phyloP scores from a whole-genome alignment of 2,329 filamentous ascomycete genomes.

The Coniosporium tulheliwenetii region DNA sequence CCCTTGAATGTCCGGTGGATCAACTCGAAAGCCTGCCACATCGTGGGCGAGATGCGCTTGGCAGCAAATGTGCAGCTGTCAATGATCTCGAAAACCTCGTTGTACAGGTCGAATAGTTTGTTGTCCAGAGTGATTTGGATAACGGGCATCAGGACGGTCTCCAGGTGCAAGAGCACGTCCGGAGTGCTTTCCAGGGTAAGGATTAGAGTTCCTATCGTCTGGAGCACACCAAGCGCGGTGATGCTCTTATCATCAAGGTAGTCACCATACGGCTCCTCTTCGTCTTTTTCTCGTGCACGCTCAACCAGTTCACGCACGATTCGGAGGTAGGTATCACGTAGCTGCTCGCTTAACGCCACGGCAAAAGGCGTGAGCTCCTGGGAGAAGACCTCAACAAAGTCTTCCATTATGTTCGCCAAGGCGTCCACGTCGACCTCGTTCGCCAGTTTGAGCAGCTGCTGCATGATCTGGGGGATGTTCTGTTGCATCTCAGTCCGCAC shows the following conservation, averaged over 20 bases:
- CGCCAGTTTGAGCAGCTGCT: slow-evolving; percentile 88
- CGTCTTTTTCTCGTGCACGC: slow-evolving; percentile 58
- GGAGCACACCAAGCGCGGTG: slow-evolving; percentile 84
- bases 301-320: slow-evolving; percentile 87
- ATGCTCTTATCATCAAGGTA: slow-evolving; percentile 98
- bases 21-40: slow-evolving; percentile 97
- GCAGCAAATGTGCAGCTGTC: slow-evolving; percentile 98
- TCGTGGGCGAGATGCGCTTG: slow-evolving; percentile 85
- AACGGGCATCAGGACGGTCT: slow-evolving; percentile 92
- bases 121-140: slow-evolving; percentile 94
- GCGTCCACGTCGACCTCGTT: slow-evolving; percentile 98
- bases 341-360: slow-evolving; percentile 85
- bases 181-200: slow-evolving; percentile 94
- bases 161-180: slow-evolving; percentile 84
- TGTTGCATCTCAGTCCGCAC: slow-evolving; percentile 93
- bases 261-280: slow-evolving; percentile 70
- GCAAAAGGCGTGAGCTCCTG: slow-evolving; percentile 92
- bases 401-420: slow-evolving; percentile 96
- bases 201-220: slow-evolving; percentile 95
- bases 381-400: slow-evolving; percentile 98
- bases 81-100: slow-evolving; percentile 97
- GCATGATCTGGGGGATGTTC: slow-evolving; percentile 98
- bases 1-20: slow-evolving; percentile 96
- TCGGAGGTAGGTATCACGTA: slow-evolving; percentile 87
- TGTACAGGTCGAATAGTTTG: slow-evolving; percentile 94